Percentiles rank a stretch among this genome's conserved stretches.
These are phyloP conservation scores for Cutaneotrichosporon arboriforme DNA, from an alignment of 1,284 basidiomycete species.

Conservation along the genomic window DNA sequence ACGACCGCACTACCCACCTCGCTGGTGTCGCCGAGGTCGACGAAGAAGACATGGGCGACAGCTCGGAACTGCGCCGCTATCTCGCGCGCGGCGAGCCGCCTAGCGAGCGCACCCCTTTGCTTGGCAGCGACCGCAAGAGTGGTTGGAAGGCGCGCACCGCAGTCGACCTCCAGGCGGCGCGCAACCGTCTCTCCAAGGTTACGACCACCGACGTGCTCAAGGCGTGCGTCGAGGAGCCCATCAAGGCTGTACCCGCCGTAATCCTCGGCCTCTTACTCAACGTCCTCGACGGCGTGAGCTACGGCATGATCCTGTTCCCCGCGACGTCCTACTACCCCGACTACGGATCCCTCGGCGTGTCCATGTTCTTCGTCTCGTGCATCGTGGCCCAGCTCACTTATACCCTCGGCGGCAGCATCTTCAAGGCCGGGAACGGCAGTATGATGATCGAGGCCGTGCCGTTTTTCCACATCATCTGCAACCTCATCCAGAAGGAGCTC, in stretches of 20 bases:
- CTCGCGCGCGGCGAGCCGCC: constrained; percentile 11
- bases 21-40: constrained; percentile 9
- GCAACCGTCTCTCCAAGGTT: constrained; percentile 28
- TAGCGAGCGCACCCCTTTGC: constrained; percentile 13
- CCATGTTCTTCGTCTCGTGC: constrained; percentile 86
- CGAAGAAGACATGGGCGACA: constrained; percentile 10
- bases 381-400: constrained; percentile 81
- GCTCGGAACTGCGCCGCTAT: constrained; percentile 13
- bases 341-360: constrained; percentile 84
- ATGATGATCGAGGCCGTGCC: constrained; percentile 99
- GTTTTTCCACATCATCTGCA: constrained; percentile 89
- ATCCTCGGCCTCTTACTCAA: constrained; percentile 82
- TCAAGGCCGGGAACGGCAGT: constrained; percentile 79
- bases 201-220: constrained; percentile 33
- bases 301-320: constrained; percentile 71
- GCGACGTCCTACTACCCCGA: constrained; percentile 70
- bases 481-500: constrained; percentile 66
- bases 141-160: constrained; percentile 14
- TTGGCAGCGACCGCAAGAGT: constrained; percentile 10
- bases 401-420: constrained; percentile 79
- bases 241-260: constrained; percentile 68
- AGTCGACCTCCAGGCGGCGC: constrained; percentile 9
- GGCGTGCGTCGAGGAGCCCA: constrained; percentile 49
- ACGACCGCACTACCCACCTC: neutral
- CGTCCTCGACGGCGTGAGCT: constrained; percentile 79